A percentile compares a stretch with the other conserved stretches of the same genome.
These are phyloP conservation scores for Aspergillus udagawae DNA, from an alignment of 2,329 filamentous ascomycete species.

Conservation along the genomic window DNA sequence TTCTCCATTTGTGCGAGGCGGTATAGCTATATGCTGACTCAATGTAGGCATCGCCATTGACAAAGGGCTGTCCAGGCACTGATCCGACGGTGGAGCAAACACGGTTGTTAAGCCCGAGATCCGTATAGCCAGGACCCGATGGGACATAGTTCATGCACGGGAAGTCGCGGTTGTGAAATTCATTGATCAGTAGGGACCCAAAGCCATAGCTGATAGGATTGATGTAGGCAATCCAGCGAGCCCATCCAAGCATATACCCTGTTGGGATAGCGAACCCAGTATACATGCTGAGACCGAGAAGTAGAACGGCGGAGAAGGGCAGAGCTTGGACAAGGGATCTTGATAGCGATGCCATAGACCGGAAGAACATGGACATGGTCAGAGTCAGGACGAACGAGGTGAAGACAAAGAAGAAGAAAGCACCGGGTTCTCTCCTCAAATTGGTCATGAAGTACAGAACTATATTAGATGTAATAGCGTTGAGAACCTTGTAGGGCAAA, in stretches of 20 bases:
- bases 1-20: constrained; percentile 58
- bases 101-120: constrained; percentile 29
- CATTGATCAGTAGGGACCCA: constrained; percentile 77
- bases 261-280: constrained; percentile 40
- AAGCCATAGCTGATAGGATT: constrained; percentile 76
- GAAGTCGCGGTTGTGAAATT: constrained; percentile 65
- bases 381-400: constrained; percentile 68
- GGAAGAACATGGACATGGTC: constrained; percentile 78
- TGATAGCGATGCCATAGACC: constrained; percentile 68
- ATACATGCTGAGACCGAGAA: constrained; percentile 39
- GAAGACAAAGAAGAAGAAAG: constrained; percentile 81
- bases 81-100: constrained; percentile 58
- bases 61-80: constrained; percentile 48
- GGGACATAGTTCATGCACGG: constrained; percentile 43
- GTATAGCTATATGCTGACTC: constrained; percentile 53
- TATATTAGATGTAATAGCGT: constrained; percentile 69
- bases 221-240: constrained; percentile 73
- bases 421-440: constrained; percentile 64
- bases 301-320: constrained; percentile 48
- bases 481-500: constrained; percentile 70
- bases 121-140: constrained; percentile 35
- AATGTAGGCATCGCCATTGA: constrained; percentile 59
- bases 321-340: constrained; percentile 57
- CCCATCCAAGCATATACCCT: constrained; percentile 68
- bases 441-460: constrained; percentile 82